Evolutionary conservation across 345 rosid species (phyloP), one percentile per base, ranked within the genome.

Genomic region (Syzygium grande): DNA sequence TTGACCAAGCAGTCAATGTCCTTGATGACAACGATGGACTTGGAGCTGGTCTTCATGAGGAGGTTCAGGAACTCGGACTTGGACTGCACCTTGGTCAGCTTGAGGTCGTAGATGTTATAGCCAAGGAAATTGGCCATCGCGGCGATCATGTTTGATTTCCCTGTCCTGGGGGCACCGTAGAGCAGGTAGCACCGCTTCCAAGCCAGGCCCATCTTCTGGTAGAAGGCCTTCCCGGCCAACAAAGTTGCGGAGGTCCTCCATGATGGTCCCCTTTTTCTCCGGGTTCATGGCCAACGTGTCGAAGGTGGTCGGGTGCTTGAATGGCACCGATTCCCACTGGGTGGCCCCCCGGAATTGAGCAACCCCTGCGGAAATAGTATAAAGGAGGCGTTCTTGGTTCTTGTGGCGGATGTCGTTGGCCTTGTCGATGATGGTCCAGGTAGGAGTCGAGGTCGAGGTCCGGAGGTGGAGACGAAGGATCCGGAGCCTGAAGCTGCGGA

Each of bases 231-330:
- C 23, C 56, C 9, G 2, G 56, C 56, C 22, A 8, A n/a, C 9
- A 23, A 54, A 54, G 56, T 54, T 21, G 56, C 56, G 3, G 23
- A 54, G 56, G 56, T 97, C 99, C 3, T 93, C 95, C 96, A 92
- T 95, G 91, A 97, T 94, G 87, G 91, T 91, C 38, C 65, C 84
- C 88, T 95, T 97, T 91, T 73, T 91, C 2, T 58, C 87, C 6
- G 98, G 98, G 86, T 96, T 96, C 96, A 97, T 96, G 1, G 98
- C 98, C 34, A 97, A 79, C 25, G 99, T 97, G 6, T 96, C 98
- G 52, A 97, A 97, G 29, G 99, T 97, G 87, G 98, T 96, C 0
- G 98, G 98, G 86, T 97, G 96, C 92, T 96, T 53, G 22, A 53
- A 17, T 22, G 56, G 56, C 9, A 53, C 56, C 22, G 56, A 19